Conservation (phyloP, 1,284 basidiomycete species). For the Marasmius sp. region DNA sequence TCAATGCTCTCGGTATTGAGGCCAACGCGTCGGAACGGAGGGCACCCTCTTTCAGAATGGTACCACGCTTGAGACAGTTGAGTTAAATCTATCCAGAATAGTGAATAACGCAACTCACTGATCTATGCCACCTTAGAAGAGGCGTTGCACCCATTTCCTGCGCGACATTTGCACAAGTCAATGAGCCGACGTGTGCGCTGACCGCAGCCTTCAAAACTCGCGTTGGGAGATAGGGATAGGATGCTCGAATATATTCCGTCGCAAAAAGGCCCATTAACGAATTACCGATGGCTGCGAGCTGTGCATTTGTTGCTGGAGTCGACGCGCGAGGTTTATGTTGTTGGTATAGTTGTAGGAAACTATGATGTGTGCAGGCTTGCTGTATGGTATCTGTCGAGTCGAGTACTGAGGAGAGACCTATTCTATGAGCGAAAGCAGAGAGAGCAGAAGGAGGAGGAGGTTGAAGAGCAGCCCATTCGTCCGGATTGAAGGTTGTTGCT, state of each 20-base stretch:
- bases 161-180: conserved; percentile 82
- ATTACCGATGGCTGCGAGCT: conserved; percentile 83
- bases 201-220: conserved; percentile 88
- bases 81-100: conserved; percentile 9
- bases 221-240: conserved; percentile 91
- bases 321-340: conserved; percentile 54
- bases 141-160: conserved; percentile 76
- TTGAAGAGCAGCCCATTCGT: conserved; percentile 70
- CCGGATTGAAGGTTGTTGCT: conserved; percentile 51
- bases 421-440: conserved; percentile 72
- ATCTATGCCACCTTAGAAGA: conserved; percentile 71
- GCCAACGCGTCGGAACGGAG: conserved; percentile 73
- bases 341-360: conserved; percentile 59
- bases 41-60: conserved; percentile 47
- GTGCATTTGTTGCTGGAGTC: conserved; percentile 69
- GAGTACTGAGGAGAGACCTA: conserved; percentile 62
- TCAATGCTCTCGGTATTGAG: conserved; percentile 73
- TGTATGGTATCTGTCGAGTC: conserved; percentile 53
- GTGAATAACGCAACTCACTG: conserved; percentile 39
- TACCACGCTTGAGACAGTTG: conserved; percentile 40
- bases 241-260: conserved; percentile 79
- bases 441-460: conserved; percentile 73
- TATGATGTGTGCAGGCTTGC: conserved; percentile 82
- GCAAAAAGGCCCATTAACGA: conserved; percentile 90
- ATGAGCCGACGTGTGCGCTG: conserved; percentile 87